Evolutionary conservation across 352 stramenopile genomes (phyloP).

Genomic region (Pythium aristosporum): DNA sequence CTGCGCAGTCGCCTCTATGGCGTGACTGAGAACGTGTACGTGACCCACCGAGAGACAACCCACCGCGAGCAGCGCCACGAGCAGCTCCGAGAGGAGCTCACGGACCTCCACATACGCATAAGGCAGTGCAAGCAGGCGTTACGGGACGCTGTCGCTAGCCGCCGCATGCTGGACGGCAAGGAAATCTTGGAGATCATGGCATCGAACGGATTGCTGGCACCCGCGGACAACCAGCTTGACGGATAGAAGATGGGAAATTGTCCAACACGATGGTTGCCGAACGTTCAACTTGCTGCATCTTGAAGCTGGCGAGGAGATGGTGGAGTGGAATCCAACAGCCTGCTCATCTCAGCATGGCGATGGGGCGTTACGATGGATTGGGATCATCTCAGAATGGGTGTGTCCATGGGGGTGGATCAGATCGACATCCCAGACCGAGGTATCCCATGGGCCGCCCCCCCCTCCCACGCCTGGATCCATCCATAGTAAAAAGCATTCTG

Average conservation of each 20-base stretch:
- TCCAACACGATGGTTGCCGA: neutral
- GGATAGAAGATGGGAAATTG: neutral
- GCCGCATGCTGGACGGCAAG: constrained; percentile 52
- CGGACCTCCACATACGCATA: constrained; percentile 37
- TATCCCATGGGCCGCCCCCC: no score
- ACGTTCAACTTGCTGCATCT: no score
- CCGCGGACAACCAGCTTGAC: constrained; percentile 32
- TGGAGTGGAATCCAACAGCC: no score
- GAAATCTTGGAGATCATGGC: constrained; percentile 57
- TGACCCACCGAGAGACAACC: constrained; percentile 42
- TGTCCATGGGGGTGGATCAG: no score
- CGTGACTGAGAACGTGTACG: constrained; percentile 70
- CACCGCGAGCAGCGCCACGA: constrained; percentile 39
- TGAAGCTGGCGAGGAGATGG: no score
- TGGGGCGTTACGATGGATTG: no score
- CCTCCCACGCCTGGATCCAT: no score
- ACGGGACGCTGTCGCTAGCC: constrained; percentile 33
- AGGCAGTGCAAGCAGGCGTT: constrained; percentile 42
- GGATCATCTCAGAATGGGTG: no score
- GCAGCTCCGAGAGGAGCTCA: constrained; percentile 33
- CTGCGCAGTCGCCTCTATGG: constrained; percentile 57
- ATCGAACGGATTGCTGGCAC: constrained; percentile 27
- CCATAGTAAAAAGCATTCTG: no score
- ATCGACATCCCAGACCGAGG: no score
- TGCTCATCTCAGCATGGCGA: no score